Conservation (phyloP, 2,329 filamentous ascomycete genomes). For the Waltergamsia citrina region DNA sequence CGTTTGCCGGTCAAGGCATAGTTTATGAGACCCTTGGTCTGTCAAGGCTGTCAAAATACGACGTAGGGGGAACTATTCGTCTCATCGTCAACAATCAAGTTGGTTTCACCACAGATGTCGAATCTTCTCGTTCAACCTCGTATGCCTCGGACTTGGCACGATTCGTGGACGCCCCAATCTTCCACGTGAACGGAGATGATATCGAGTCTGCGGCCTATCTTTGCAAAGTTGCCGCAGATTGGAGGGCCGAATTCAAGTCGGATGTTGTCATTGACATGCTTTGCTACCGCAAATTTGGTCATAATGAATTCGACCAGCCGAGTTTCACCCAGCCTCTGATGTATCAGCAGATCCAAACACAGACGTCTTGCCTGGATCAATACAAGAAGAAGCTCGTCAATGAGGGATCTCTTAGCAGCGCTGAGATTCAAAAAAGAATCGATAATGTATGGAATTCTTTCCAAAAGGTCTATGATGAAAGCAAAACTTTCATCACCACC, state of each 20-base stretch:
- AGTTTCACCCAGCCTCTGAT: slow-evolving; percentile 98
- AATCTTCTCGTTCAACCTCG: slow-evolving; percentile 91
- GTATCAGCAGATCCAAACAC: slow-evolving; percentile 93
- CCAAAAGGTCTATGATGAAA: slow-evolving; percentile 92
- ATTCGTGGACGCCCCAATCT: slow-evolving; percentile 93
- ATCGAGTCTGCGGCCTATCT: slow-evolving; percentile 98
- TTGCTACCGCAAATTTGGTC: slow-evolving; percentile 97
- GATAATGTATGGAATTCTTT: slow-evolving; percentile 99
- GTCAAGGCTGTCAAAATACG: slow-evolving; percentile 90
- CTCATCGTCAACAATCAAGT: slow-evolving; percentile 99
- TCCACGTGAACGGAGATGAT: slow-evolving; percentile 98
- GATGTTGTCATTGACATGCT: slow-evolving; percentile 97
- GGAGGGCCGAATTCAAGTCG: slow-evolving; percentile 96
- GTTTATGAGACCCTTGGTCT: slow-evolving; percentile 99
- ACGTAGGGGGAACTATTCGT: slow-evolving; percentile 93
- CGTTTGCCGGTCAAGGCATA: slow-evolving; percentile 91
- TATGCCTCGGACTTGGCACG: slow-evolving; percentile 99
- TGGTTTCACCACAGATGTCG: slow-evolving; percentile 96
- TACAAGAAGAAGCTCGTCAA: slow-evolving; percentile 86
- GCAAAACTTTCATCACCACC: slow-evolving; percentile 93
- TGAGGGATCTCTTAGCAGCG: slow-evolving; percentile 92
- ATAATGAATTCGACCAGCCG: slow-evolving; percentile 99
- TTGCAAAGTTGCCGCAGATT: slow-evolving; percentile 92
- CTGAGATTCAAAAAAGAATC: slow-evolving; percentile 97
- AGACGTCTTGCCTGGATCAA: slow-evolving; percentile 77